Evolutionary conservation across 345 rosid species (phyloP).

Genomic region (Gossypium bickii): DNA sequence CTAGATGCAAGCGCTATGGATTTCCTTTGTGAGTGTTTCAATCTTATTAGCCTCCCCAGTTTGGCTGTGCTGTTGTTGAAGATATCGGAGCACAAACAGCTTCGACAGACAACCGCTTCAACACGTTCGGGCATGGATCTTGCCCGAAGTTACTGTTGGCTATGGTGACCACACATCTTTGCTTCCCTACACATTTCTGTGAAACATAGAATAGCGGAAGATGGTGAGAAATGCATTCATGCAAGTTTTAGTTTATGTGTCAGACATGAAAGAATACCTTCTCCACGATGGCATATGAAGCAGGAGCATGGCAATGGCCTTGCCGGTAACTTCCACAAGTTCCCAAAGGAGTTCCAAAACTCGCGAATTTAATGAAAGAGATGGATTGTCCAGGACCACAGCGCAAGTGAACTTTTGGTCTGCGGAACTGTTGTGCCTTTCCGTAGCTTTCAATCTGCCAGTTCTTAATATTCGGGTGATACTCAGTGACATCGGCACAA

Average conservation of each 20-base stretch:
- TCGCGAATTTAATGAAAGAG: slow-evolving; percentile 83
- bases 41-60: slow-evolving; percentile 8
- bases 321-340: slow-evolving; percentile 93
- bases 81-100: slow-evolving; percentile 19
- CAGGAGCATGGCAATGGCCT: slow-evolving; percentile 85
- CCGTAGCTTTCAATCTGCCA: slow-evolving; percentile 99
- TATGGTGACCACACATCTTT: slow-evolving; percentile 23
- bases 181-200: slow-evolving; percentile 79
- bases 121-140: slow-evolving; percentile 22
- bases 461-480: slow-evolving; percentile 88
- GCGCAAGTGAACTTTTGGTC: slow-evolving; percentile 81
- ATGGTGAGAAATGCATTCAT: slow-evolving; percentile 13
- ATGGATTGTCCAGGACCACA: slow-evolving; percentile 80
- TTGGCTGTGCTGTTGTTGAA: slow-evolving; percentile 16
- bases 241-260: neutral
- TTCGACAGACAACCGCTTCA: slow-evolving; percentile 21
- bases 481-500: slow-evolving; percentile 87
- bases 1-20: neutral
- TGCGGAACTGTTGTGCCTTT: slow-evolving; percentile 71
- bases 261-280: slow-evolving; percentile 44
- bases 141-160: slow-evolving; percentile 21
- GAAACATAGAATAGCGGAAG: slow-evolving; percentile 8
- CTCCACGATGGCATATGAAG: slow-evolving; percentile 69
- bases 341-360: slow-evolving; percentile 98
- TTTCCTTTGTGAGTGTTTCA: neutral